phyloP scores from a whole-genome alignment of 495 filamentous ascomycete genomes.

The Lasiosphaeria ovina region DNA sequence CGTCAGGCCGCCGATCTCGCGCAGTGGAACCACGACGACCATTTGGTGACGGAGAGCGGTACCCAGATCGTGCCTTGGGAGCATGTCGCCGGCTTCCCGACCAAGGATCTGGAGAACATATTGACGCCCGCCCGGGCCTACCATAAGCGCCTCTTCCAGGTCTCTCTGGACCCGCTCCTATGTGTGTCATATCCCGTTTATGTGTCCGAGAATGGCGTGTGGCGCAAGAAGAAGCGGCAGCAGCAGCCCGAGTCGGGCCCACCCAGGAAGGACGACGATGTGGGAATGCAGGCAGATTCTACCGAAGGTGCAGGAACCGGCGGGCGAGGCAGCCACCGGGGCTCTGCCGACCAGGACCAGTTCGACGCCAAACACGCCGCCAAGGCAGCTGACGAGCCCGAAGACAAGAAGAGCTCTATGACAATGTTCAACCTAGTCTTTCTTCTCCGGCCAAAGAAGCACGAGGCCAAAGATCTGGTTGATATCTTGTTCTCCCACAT shows the following conservation, averaged over 20 bases:
- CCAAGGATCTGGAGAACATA: conserved; percentile 77
- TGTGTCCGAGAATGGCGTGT: conserved; percentile 78
- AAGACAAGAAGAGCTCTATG: conserved; percentile 64
- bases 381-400: conserved; percentile 44
- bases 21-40: conserved; percentile 58
- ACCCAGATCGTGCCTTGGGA: conserved; percentile 68
- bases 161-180: conserved; percentile 77
- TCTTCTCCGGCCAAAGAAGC: conserved; percentile 73
- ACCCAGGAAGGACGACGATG: conserved; percentile 31
- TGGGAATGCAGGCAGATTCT: too few relatives aligned
- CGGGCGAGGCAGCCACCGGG: conserved; percentile 12
- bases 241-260: conserved; percentile 13
- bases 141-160: conserved; percentile 83
- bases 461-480: conserved; percentile 71
- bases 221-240: conserved; percentile 76
- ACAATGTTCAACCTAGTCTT: conserved; percentile 98
- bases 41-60: conserved; percentile 49
- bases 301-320: conserved; percentile 17
- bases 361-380: conserved; percentile 31
- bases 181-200: conserved; percentile 89
- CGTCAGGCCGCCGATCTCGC: conserved; percentile 39
- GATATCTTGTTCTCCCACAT: conserved; percentile 83
- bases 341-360: conserved; percentile 33
- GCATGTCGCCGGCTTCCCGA: conserved; percentile 70
- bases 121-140: conserved; percentile 76